Evolutionary conservation across 805 yeast genomes (phyloP), one percentile per base, ranked within the genome.

Genomic region (Spathaspora gorwiae): DNA sequence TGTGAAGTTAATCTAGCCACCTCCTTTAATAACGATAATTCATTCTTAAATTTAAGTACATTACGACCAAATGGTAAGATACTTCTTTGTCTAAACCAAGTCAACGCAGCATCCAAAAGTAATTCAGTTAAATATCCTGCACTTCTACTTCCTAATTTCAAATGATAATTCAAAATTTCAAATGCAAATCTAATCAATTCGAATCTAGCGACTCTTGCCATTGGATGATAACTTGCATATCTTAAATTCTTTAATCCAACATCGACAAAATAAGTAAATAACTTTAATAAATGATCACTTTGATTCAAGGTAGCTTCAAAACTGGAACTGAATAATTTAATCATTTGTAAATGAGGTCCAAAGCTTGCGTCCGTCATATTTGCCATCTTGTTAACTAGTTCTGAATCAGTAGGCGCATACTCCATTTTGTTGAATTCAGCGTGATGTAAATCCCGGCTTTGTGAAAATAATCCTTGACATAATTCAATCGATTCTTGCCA

Each of bases 21-120:
- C 24, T 77, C 81, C 27, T 73, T 67, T 52, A 92, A 68, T 41
- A 83, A 64, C 5, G 73, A 68, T 54, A 77, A 73, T 55, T 90
- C 96, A 1, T 88, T 78, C 51, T 81, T 82, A 42, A 83, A 80
- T 58, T 81, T 81, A 50, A 87, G 64, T 37, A 78, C 73, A 58
- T 92, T 89, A 9, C 89, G 84, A 3, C 99, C 98, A 66, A 76
- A 90, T 12, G 98, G 97, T 68, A 84, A 84, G 3, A 75, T 69
- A 1, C 80, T 71, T 15, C 78, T 72, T 39, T 69, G 73, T 24
- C 72, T 72, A 59, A 89, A 94, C 97, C 98, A 90, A 1, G 84
- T 74, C 37, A 94, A 71, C 0, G 84, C 77, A 13, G 88, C 89
- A 45, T 78, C 80, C 24, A 86, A 60, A 12, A 90, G 75, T 3